Evolutionary conservation across 371 early-diverging fungal species (phyloP).

Genomic region (Chytridium lagenaria): DNA sequence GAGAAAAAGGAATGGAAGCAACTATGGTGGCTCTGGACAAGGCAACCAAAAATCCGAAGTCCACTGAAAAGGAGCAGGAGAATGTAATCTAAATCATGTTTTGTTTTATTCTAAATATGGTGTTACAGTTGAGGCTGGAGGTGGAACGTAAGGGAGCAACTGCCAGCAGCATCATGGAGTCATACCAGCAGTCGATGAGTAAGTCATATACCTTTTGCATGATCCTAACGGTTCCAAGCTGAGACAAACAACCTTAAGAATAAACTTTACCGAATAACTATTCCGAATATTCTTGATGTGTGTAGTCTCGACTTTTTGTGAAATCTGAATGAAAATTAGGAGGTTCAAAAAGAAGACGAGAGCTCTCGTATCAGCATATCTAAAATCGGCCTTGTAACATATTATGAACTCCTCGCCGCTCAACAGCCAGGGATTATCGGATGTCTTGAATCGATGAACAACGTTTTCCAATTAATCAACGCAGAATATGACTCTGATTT

Average conservation of each 20-base stretch:
- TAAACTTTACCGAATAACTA: conserved; percentile 34
- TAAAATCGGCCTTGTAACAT: conserved; percentile 35
- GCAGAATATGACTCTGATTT: conserved; percentile 45
- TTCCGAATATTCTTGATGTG: conserved; percentile 46
- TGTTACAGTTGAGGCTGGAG: conserved; percentile 38
- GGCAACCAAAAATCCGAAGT: conserved; percentile 41
- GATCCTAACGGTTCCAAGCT: conserved; percentile 15
- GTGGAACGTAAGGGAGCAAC: conserved; percentile 46
- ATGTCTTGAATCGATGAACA: conserved; percentile 32
- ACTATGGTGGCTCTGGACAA: conserved; percentile 37
- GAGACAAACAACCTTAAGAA: conserved; percentile 48
- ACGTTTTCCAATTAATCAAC: conserved; percentile 36
- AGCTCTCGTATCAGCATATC: conserved; percentile 37
- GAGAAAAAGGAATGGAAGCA: conserved; percentile 47
- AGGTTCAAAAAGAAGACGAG: conserved; percentile 48
- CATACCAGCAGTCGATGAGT: conserved; percentile 48
- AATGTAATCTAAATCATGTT: conserved; percentile 21
- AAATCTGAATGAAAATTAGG: conserved; percentile 17
- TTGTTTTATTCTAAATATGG: neutral
- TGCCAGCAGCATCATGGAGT: conserved; percentile 40
- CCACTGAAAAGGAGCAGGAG: conserved; percentile 48
- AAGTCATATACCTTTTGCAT: neutral
- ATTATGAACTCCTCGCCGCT: conserved; percentile 36
- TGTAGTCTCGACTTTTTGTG: conserved; percentile 9
- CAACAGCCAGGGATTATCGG: conserved; percentile 29